These are phyloP conservation scores for Vitis rotundifolia DNA, from an alignment of 164 flowering plant species.

Conservation along the genomic window DNA sequence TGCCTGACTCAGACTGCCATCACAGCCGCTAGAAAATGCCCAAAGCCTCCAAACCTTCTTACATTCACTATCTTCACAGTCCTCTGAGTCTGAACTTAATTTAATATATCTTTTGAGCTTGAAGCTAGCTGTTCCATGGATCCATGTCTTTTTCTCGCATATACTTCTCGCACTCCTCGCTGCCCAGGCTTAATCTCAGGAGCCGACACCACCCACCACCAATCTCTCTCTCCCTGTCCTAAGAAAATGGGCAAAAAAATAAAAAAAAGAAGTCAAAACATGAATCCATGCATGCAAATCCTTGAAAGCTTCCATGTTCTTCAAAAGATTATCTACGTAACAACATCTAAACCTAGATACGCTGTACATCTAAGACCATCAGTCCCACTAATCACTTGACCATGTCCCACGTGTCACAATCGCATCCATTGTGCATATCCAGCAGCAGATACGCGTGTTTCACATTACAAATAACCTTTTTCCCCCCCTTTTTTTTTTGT, in stretches of 20 bases:
- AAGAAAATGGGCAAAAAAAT: too few relatives aligned
- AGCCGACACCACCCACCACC: constrained; percentile 22
- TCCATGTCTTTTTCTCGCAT: too few relatives aligned
- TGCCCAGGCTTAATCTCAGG: constrained; percentile 14
- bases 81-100: too few relatives aligned
- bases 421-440: constrained; percentile 26
- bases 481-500: neutral
- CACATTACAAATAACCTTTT: constrained; percentile 3
- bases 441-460: constrained; percentile 30
- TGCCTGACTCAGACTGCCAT: neutral
- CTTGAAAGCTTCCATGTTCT: neutral
- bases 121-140: too few relatives aligned
- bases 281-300: constrained; percentile 25
- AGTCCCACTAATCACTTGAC: neutral
- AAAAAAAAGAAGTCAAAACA: constrained; percentile 21
- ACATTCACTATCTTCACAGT: neutral
- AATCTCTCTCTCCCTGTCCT: neutral
- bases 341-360: neutral
- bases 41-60: neutral
- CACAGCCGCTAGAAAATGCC: constrained; percentile 3
- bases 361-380: constrained; percentile 19
- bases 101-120: neutral
- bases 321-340: constrained; percentile 1
- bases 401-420: constrained; percentile 33
- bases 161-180: neutral